Percentiles rank a stretch among this genome's conserved stretches.
Evolutionary conservation across 2,329 filamentous ascomycete genomes (phyloP).

Genomic region (Aspergillus amoenus): DNA sequence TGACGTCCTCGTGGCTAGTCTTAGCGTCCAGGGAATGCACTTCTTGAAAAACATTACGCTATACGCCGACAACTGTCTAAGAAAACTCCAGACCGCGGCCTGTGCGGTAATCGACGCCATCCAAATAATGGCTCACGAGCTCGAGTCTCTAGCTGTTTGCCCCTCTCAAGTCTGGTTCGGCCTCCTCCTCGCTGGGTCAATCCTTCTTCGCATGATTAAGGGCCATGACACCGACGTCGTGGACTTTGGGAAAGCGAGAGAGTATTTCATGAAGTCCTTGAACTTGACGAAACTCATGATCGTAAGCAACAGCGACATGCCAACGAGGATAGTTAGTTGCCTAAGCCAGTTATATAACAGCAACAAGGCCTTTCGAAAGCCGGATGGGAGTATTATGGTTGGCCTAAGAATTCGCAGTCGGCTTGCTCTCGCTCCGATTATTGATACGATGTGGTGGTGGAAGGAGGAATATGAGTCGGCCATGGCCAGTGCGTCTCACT

Average conservation of each 20-base stretch:
- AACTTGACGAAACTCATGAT: constrained; percentile 41
- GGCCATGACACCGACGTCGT: constrained; percentile 29
- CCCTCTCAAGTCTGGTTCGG: constrained; percentile 31
- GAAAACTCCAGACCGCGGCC: constrained; percentile 27
- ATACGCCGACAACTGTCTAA: constrained; percentile 26
- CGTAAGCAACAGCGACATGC: constrained; percentile 35
- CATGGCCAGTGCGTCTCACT: background rate
- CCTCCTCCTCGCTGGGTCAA: constrained; percentile 31
- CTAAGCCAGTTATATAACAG: constrained; percentile 44
- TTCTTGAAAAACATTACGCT: constrained; percentile 35
- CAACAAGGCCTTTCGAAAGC: constrained; percentile 39
- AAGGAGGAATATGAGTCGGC: constrained; percentile 39
- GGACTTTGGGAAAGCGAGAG: constrained; percentile 34
- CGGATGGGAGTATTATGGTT: constrained; percentile 36
- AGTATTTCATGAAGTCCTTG: constrained; percentile 37
- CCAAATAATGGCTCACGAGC: constrained; percentile 22
- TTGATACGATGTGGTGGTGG: constrained; percentile 46
- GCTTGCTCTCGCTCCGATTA: constrained; percentile 35
- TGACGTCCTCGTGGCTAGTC: constrained; percentile 29
- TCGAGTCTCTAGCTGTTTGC: constrained; percentile 21
- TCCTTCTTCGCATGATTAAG: constrained; percentile 42
- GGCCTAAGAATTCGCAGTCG: constrained; percentile 42
- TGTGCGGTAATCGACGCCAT: constrained; percentile 33
- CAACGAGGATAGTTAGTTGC: constrained; percentile 32
- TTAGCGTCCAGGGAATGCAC: constrained; percentile 37